A percentile compares a stretch with the other conserved stretches of the same genome.
phyloP scores from a whole-genome alignment of 2,329 filamentous ascomycete genomes.

The Eurotiales sp. region DNA sequence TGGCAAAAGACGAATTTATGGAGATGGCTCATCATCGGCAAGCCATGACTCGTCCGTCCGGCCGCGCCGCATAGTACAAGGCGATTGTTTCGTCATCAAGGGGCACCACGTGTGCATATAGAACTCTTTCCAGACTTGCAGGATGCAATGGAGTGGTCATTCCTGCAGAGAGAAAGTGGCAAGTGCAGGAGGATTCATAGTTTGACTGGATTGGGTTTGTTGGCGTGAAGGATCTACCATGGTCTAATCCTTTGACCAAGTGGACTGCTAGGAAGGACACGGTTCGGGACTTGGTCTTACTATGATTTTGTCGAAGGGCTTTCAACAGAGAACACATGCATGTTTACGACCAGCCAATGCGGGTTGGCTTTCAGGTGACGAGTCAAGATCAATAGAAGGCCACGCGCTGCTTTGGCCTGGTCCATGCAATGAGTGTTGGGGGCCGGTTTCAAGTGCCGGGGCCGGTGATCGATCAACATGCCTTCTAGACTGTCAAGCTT shows the following conservation, averaged over 20 bases:
- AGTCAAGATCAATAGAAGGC: not conserved
- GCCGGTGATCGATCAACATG: not conserved
- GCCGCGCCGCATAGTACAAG: not conserved
- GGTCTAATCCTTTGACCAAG: not conserved
- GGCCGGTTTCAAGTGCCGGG: constrained; percentile 12
- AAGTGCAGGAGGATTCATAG: not conserved
- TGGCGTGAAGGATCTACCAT: not conserved
- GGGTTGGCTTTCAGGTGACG: constrained; percentile 1
- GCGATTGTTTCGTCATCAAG: not conserved
- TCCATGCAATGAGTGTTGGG: constrained; percentile 8
- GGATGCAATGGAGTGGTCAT: not conserved
- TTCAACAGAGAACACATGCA: no score
- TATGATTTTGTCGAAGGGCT: no score
- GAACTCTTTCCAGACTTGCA: not conserved
- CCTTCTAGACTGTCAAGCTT: not conserved
- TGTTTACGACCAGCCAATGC: not conserved
- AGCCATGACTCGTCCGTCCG: not conserved
- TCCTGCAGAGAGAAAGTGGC: no score
- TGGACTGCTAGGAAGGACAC: not conserved
- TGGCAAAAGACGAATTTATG: no score
- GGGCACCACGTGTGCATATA: not conserved
- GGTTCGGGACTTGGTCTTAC: no score
- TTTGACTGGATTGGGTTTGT: not conserved
- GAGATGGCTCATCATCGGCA: not conserved
- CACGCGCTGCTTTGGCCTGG: not conserved